These are phyloP conservation scores for Syzygium malaccense DNA, from an alignment of 441 rosid genomes.

Conservation along the genomic window DNA sequence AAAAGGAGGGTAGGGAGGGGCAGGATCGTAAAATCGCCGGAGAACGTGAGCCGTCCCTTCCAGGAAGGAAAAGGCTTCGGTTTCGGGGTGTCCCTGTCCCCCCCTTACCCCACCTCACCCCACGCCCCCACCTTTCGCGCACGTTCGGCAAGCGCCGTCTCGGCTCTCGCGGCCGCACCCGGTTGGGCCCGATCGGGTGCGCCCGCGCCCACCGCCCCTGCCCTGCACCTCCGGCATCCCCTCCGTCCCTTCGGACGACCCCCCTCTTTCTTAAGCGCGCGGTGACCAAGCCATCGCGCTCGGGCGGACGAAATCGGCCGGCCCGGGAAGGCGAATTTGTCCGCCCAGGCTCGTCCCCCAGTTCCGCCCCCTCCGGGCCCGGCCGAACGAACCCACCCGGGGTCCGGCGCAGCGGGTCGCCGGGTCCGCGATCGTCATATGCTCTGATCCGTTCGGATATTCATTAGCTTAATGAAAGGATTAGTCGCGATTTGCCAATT, in stretches of 20 bases:
- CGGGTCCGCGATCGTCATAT: no score
- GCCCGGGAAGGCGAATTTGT: no score
- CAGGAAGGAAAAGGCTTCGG: constrained; percentile 11
- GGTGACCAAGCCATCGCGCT: background rate
- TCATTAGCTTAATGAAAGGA: background rate
- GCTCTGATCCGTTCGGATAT: background rate
- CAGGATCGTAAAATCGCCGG: background rate
- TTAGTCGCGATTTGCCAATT: background rate
- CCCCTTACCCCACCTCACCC: background rate
- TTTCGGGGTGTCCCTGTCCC: background rate
- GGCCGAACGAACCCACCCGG: no score
- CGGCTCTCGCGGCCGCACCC: background rate
- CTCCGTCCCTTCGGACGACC: background rate
- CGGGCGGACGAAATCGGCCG: no score
- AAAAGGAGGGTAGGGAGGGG: background rate
- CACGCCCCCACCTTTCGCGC: background rate
- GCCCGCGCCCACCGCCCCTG: background rate
- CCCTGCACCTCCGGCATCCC: background rate
- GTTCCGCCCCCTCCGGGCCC: no score
- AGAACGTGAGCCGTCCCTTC: background rate
- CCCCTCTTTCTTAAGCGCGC: background rate
- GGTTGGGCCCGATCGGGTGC: background rate
- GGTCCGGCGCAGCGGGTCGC: no score
- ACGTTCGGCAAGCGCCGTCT: constrained; percentile 13
- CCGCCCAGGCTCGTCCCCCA: no score